These are phyloP conservation scores for Spongospora subterranea DNA, from an alignment of 208 protist genomes.

Conservation along the genomic window DNA sequence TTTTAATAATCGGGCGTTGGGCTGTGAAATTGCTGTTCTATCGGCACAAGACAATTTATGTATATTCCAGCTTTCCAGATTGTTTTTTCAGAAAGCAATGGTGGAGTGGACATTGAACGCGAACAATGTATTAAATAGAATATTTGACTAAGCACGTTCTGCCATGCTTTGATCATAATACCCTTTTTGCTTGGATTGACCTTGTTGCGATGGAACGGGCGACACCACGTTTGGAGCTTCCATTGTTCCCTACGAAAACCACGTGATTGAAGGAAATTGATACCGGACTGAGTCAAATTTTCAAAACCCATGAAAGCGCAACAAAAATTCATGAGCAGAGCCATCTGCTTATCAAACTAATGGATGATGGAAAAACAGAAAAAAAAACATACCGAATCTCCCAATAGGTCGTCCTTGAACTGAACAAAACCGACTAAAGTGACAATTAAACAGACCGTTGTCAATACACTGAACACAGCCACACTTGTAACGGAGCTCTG, in stretches of 20 bases:
- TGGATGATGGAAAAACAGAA: too few relatives aligned
- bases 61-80: too few relatives aligned
- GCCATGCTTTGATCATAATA: background rate
- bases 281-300: too few relatives aligned
- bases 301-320: too few relatives aligned
- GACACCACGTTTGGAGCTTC: conserved; percentile 28
- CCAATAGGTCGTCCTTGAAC: conserved; percentile 49
- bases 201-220: background rate
- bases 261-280: too few relatives aligned
- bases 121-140: too few relatives aligned
- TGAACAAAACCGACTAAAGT: conserved; percentile 26
- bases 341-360: too few relatives aligned
- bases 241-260: background rate
- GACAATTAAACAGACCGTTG: background rate
- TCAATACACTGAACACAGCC: conserved; percentile 39
- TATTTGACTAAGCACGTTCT: conserved; percentile 13
- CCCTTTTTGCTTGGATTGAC: background rate
- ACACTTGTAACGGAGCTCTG: conserved; percentile 4
- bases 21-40: too few relatives aligned
- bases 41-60: too few relatives aligned
- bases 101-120: too few relatives aligned
- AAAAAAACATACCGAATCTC: conserved; percentile 35
- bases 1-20: background rate
- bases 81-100: too few relatives aligned
- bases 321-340: too few relatives aligned